Conservation (phyloP, 2,329 filamentous ascomycete genomes). For the Claviceps citrina region DNA sequence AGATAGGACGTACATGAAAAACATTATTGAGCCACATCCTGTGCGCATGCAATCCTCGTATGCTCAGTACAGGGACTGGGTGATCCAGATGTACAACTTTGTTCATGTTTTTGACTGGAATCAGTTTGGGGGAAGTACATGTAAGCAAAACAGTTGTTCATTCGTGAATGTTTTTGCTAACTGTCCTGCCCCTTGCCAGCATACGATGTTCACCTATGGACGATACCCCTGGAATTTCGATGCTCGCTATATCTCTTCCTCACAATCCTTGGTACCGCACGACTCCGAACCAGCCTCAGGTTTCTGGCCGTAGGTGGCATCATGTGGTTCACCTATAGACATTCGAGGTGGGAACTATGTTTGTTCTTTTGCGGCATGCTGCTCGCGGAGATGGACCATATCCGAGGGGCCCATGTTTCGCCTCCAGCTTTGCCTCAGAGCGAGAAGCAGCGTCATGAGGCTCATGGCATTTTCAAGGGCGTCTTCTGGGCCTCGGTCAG, state of each 20-base stretch:
- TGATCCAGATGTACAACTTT: constrained; percentile 31
- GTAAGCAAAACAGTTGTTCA: constrained; percentile 13
- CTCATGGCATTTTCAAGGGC: constrained; percentile 6
- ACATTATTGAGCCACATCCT: constrained; percentile 34
- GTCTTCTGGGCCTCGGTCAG: constrained; percentile 27
- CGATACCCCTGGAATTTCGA: constrained; percentile 45
- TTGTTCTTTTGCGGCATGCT: constrained; percentile 40
- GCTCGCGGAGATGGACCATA: constrained; percentile 39
- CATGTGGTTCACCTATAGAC: constrained; percentile 29
- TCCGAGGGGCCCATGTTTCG: constrained; percentile 29
- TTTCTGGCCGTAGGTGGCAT: constrained; percentile 26
- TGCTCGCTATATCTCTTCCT: constrained; percentile 44
- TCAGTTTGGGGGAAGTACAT: constrained; percentile 29
- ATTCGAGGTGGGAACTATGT: constrained; percentile 38
- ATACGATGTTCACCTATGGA: constrained; percentile 47
- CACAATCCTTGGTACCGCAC: constrained; percentile 32
- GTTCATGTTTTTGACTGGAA: constrained; percentile 37
- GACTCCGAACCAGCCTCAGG: constrained; percentile 27
- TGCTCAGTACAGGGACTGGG: constrained; percentile 32
- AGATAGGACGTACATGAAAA: constrained; percentile 28
- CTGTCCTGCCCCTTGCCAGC: constrained; percentile 10
- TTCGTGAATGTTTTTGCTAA: constrained; percentile 9
- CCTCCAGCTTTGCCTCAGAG: constrained; percentile 12
- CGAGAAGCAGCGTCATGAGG: constrained; percentile 8
- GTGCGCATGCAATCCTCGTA: constrained; percentile 20